phyloP scores from a whole-genome alignment of 371 early-diverging fungal genomes.

The Rhizomucor miehei region DNA sequence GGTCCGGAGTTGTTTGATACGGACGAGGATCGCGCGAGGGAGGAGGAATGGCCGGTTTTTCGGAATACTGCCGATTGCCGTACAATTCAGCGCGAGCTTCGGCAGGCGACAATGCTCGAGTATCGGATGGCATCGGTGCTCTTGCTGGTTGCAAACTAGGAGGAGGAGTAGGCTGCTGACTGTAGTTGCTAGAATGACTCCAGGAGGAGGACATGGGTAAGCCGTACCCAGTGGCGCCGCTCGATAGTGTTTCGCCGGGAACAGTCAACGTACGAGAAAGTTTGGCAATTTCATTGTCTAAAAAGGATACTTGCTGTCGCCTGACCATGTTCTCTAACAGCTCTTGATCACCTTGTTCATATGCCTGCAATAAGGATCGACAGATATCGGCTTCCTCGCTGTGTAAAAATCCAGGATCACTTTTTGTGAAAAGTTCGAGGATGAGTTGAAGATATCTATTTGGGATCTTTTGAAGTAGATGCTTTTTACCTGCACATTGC shows the following conservation, averaged over 20 bases:
- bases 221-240: not conserved
- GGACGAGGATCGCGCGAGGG: not conserved
- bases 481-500: slow-evolving; percentile 64
- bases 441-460: not conserved
- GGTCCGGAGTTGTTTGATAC: not conserved
- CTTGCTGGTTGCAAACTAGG: not conserved
- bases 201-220: not conserved
- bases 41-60: slow-evolving; percentile 12
- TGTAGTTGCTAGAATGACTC: not conserved
- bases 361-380: slow-evolving; percentile 66
- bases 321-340: slow-evolving; percentile 53
- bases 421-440: slow-evolving; percentile 9
- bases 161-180: not conserved
- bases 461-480: too few relatives aligned
- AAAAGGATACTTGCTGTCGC: slow-evolving; percentile 59
- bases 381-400: slow-evolving; percentile 75
- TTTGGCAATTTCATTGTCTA: slow-evolving; percentile 75
- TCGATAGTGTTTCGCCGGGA: slow-evolving; percentile 45
- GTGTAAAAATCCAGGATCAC: slow-evolving; percentile 59
- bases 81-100: slow-evolving; percentile 24
- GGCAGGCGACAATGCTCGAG: slow-evolving; percentile 32
- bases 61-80: slow-evolving; percentile 7
- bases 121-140: slow-evolving; percentile 7
- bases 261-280: slow-evolving; percentile 54
- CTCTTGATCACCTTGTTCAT: slow-evolving; percentile 73